phyloP scores from a whole-genome alignment of 1,284 basidiomycete genomes.

The Moesziomyces aphidis region DNA sequence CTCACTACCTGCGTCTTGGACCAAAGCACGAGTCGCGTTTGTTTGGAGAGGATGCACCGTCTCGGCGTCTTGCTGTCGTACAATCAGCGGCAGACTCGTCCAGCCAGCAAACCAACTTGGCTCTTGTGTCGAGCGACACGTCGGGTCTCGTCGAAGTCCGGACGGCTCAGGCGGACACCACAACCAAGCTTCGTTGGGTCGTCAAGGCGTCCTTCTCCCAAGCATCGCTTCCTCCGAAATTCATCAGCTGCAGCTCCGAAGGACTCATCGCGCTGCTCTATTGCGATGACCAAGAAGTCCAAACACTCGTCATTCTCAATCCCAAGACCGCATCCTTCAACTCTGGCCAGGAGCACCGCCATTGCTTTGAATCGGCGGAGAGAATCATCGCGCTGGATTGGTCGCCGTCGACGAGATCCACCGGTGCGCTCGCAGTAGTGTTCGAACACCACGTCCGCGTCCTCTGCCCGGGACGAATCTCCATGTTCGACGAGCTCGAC shows the following conservation, averaged over 20 bases:
- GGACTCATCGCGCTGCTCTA: constrained; percentile 22
- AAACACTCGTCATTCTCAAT: constrained; percentile 80
- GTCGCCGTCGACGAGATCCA: constrained; percentile 32
- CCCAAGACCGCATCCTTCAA: constrained; percentile 93
- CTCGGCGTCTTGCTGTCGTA: constrained; percentile 9
- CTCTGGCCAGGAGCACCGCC: constrained; percentile 73
- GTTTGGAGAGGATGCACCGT: background rate
- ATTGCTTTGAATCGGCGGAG: constrained; percentile 12
- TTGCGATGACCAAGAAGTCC: constrained; percentile 6
- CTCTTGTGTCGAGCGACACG: constrained; percentile 13
- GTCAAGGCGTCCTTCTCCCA: constrained; percentile 2
- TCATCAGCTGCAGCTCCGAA: constrained; percentile 7
- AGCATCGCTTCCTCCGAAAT: background rate
- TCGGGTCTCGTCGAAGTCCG: constrained; percentile 12
- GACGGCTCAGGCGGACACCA: background rate
- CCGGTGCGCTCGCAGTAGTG: constrained; percentile 21
- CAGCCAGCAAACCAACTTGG: background rate
- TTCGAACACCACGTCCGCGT: constrained; percentile 36
- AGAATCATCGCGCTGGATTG: constrained; percentile 28
- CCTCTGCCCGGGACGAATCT: constrained; percentile 19
- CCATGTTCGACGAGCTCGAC: background rate
- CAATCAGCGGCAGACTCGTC: constrained; percentile 2
- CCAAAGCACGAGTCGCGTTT: background rate
- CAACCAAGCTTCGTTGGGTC: constrained; percentile 9
- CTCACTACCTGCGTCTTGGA: constrained; percentile 1